Base-by-base conservation (phyloP, 768 basidiomycete genomes). In the Hemileccinum impolitum region DNA sequence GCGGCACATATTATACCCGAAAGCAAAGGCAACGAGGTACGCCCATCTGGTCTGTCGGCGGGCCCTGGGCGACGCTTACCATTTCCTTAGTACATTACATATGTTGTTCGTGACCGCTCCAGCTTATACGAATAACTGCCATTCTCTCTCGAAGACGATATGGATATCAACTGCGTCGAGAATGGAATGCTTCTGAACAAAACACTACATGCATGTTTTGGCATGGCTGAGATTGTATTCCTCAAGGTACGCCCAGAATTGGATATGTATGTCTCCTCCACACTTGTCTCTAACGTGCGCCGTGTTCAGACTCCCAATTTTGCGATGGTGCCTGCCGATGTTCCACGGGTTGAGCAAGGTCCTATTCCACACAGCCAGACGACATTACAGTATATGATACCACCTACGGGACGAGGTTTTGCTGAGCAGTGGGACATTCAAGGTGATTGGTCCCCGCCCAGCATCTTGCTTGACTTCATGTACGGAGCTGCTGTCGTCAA, bases 1-100 rank as follows among this genome's bases (percentile, higher is more conserved):
- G 23, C 23, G 23, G 23, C 19, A 21, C 74, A 81, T 81, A 32
- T 39, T 14, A 39, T 39, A 21, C 37, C 19, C 13, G 2, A 4
- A 11, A 39, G 1, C 2, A 39, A 39, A 39, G 37, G 37, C 19
- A 21, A 21, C 11, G 11, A 11, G 3, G 37, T 39, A 39, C 12
- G 37, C 21, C 12, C 12, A 21, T 39, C 23, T 39, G 13, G 3
- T 39, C 19, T n/a, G n/a, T 21, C 19, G 19, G 10, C 11, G 11
- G 18, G 23, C 23, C 23, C 23, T 23, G 37, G 19, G 4, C 7
- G 3, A 39, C 4, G 11, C 37, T 39, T 21, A 39, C 11, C 2
- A 12, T 21, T 21, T 21, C 19, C 19, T 21, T 21, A 48, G 47
- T 48, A 42, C 7, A 31, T 48, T 18, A 35, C 32, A 19, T 12